phyloP scores from a whole-genome alignment of 106 monocot genomes.

The Acorus gramineus region DNA sequence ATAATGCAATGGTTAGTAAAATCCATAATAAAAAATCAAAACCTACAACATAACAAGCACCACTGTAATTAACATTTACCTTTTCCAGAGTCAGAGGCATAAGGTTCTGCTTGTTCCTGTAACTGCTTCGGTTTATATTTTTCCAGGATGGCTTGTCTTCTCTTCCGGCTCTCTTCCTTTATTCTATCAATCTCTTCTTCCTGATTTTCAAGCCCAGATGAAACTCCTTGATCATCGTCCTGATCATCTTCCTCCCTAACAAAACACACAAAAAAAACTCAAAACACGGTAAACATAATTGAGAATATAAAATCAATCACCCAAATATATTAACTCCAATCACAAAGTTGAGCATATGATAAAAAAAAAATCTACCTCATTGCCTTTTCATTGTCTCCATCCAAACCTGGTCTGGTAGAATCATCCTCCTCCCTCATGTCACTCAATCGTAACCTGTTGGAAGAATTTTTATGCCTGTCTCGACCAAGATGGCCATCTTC shows the following conservation, averaged over 20 bases:
- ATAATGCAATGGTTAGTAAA: neutral
- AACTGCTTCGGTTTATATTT: slow-evolving; percentile 65
- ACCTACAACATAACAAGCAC: neutral
- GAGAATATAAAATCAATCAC: neutral
- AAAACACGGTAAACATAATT: neutral
- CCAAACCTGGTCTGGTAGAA: slow-evolving; percentile 10
- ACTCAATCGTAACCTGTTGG: slow-evolving; percentile 21
- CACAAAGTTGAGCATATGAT: neutral
- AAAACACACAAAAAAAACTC: slow-evolving; percentile 6
- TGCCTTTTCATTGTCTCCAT: slow-evolving; percentile 27
- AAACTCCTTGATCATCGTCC: slow-evolving; percentile 70
- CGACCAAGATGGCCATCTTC: neutral
- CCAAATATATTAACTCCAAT: no score
- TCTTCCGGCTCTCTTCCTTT: slow-evolving; percentile 80
- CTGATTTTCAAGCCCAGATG: slow-evolving; percentile 63
- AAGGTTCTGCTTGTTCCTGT: slow-evolving; percentile 21
- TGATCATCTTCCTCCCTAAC: slow-evolving; percentile 69
- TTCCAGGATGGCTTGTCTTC: slow-evolving; percentile 72
- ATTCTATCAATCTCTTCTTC: slow-evolving; percentile 91
- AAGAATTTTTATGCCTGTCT: slow-evolving; percentile 32
- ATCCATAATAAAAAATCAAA: neutral
- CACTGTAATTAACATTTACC: slow-evolving; percentile 17
- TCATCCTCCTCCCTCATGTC: slow-evolving; percentile 19
- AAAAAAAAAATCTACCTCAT: slow-evolving; percentile 21
- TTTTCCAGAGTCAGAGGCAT: slow-evolving; percentile 22